These are phyloP conservation scores for Pichia inconspicua DNA, from an alignment of 1,139 yeast species.

Conservation along the genomic window DNA sequence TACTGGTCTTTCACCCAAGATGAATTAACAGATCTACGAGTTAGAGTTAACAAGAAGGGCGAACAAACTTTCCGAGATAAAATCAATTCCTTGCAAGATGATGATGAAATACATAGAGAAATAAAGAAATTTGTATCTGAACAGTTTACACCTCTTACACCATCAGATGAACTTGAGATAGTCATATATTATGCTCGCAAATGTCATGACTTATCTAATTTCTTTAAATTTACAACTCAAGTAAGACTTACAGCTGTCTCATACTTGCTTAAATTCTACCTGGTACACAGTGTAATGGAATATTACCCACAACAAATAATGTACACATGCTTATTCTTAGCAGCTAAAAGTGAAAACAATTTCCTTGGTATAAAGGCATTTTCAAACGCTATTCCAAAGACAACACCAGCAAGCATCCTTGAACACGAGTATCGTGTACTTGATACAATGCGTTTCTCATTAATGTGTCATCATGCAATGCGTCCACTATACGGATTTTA, in stretches of 20 bases:
- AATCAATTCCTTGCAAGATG: constrained; percentile 19
- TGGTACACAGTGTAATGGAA: constrained; percentile 75
- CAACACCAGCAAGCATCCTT: constrained; percentile 58
- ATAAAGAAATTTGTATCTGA: constrained; percentile 28
- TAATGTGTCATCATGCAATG: constrained; percentile 82
- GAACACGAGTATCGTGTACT: constrained; percentile 72
- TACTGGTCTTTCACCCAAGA: constrained; percentile 74
- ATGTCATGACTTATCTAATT: constrained; percentile 51
- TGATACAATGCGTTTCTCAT: constrained; percentile 68
- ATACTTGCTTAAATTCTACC: constrained; percentile 73
- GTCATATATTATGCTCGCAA: constrained; percentile 66
- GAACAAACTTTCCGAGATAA: constrained; percentile 32
- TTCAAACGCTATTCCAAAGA: constrained; percentile 59
- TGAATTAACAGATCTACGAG: constrained; percentile 42
- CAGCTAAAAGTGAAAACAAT: constrained; percentile 87
- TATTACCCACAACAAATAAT: constrained; percentile 78
- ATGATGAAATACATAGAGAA: constrained; percentile 20
- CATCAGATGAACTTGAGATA: constrained; percentile 63
- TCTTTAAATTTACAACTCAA: constrained; percentile 55
- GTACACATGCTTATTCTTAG: constrained; percentile 80
- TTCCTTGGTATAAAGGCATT: constrained; percentile 83
- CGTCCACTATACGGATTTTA: constrained; percentile 87
- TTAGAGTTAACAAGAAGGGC: constrained; percentile 48
- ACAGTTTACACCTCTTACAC: constrained; percentile 33
- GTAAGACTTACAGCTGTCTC: constrained; percentile 74